Evolutionary conservation across 306 rosid genomes (phyloP).

Genomic region (Vachellia pachyceras): DNA sequence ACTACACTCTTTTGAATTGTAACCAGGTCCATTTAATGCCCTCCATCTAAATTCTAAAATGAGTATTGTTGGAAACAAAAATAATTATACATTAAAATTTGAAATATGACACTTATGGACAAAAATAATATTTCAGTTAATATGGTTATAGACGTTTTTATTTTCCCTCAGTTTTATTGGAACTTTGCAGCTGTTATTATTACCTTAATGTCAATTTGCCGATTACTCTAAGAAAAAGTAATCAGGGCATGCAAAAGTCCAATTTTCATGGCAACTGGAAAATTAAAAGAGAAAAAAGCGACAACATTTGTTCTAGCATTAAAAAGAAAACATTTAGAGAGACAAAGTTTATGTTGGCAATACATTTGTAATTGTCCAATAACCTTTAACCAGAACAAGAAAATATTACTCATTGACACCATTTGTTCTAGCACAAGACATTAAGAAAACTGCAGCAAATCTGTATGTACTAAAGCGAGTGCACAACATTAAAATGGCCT

Average conservation of each 20-base stretch:
- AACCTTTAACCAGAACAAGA: slow-evolving; percentile 21
- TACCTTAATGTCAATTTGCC: too few relatives aligned
- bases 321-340: slow-evolving; percentile 10
- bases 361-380: slow-evolving; percentile 15
- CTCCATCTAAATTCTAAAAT: background rate
- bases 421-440: background rate
- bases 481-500: background rate
- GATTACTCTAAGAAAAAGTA: too few relatives aligned
- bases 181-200: background rate
- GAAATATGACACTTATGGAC: too few relatives aligned
- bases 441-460: background rate
- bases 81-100: too few relatives aligned
- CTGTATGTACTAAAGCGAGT: slow-evolving; percentile 3
- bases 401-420: background rate
- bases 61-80: too few relatives aligned
- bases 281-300: background rate
- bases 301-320: too few relatives aligned
- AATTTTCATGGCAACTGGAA: background rate
- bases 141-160: too few relatives aligned
- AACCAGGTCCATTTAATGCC: too few relatives aligned
- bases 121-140: too few relatives aligned
- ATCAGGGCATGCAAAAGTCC: background rate
- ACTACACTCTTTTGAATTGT: too few relatives aligned
- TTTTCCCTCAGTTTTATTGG: too few relatives aligned
- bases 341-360: background rate